A percentile compares a stretch with the other conserved stretches of the same genome.
phyloP scores from a whole-genome alignment of 73 alveolate genomes.

The Paramecium primaurelia region DNA sequence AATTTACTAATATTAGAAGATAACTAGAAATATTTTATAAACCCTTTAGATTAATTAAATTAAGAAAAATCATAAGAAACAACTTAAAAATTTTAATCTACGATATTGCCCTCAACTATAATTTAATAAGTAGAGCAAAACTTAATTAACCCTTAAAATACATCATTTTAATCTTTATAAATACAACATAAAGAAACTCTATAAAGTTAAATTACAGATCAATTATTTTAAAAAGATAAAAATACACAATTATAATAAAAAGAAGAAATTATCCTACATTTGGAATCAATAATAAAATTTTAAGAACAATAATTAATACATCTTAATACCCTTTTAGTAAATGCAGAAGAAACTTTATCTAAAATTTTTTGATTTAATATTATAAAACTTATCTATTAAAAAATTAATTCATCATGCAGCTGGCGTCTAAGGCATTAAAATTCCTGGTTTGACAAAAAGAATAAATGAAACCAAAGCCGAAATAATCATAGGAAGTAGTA shows the following conservation, averaged over 20 bases:
- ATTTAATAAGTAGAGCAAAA: too few relatives aligned
- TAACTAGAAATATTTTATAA: too few relatives aligned
- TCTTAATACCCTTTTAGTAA: background rate
- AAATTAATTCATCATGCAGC: background rate
- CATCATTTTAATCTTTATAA: too few relatives aligned
- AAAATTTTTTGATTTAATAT: background rate
- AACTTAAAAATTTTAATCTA: too few relatives aligned
- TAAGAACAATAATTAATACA: background rate
- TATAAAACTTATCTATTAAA: background rate
- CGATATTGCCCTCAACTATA: too few relatives aligned
- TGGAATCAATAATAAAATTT: background rate
- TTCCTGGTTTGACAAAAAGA: conserved; percentile 62
- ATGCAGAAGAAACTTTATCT: background rate
- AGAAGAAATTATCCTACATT: background rate
- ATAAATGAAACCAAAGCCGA: conserved; percentile 31
- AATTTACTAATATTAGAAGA: too few relatives aligned
- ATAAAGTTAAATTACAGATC: too few relatives aligned
- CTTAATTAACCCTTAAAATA: too few relatives aligned
- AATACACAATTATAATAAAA: background rate
- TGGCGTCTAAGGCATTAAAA: conserved; percentile 29
- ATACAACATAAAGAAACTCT: too few relatives aligned
- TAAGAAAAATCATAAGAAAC: too few relatives aligned
- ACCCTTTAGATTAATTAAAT: too few relatives aligned
- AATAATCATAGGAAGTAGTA: conserved; percentile 6
- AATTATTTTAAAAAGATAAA: background rate